Percentiles rank a stretch among this genome's conserved stretches.
phyloP scores from a whole-genome alignment of 352 stramenopile species.

The Globisporangium cystogenes region DNA sequence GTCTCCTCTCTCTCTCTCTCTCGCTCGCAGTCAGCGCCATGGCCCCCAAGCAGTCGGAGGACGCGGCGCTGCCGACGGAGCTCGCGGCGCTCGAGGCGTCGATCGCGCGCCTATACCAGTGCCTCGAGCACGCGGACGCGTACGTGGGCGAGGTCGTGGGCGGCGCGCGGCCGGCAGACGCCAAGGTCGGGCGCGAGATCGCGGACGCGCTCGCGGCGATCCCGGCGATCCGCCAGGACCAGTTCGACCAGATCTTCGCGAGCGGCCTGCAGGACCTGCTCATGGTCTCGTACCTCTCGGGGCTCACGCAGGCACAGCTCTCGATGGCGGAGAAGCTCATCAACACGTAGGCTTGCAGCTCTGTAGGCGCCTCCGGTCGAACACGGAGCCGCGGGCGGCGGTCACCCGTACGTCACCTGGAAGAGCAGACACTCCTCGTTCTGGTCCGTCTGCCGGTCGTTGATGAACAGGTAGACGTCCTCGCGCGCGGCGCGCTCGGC shows the following conservation, averaged over 20 bases:
- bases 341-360: constrained; percentile 85
- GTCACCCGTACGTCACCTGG: constrained; percentile 59
- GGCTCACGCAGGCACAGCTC: constrained; percentile 96
- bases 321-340: constrained; percentile 98
- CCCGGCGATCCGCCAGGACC: constrained; percentile 90
- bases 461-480: constrained; percentile 90
- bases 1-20: constrained; percentile 2
- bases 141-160: constrained; percentile 93
- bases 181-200: constrained; percentile 91
- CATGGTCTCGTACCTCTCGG: constrained; percentile 98
- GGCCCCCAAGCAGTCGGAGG: constrained; percentile 33
- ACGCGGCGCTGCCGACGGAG: constrained; percentile 59
- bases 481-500: constrained; percentile 11
- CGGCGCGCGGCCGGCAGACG: constrained; percentile 65
- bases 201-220: constrained; percentile 92
- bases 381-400: too few species aligned
- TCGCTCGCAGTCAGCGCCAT: constrained; percentile 85
- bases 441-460: constrained; percentile 85
- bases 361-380: too few species aligned
- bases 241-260: constrained; percentile 97
- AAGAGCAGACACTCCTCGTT: constrained; percentile 94
- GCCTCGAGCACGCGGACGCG: constrained; percentile 84
- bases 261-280: constrained; percentile 97
- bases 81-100: constrained; percentile 63
- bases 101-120: constrained; percentile 88